Conservation (phyloP, 2,329 filamentous ascomycete species). For the Parascedosporium putredinis region DNA sequence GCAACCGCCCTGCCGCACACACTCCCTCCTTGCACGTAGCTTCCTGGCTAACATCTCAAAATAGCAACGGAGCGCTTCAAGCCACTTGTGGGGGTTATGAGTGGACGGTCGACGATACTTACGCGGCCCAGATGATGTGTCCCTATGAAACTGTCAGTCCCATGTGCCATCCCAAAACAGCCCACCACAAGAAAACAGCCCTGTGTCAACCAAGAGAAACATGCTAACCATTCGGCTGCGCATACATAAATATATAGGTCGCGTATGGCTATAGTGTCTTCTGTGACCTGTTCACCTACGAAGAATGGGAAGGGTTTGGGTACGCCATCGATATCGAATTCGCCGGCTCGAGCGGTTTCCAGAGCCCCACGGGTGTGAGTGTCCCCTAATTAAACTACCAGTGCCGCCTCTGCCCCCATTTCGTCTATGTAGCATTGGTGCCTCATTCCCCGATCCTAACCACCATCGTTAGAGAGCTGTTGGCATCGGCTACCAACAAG, state of each 20-base stretch:
- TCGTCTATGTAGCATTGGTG: too few relatives aligned
- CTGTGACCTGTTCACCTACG: slow-evolving; percentile 63
- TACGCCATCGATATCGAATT: slow-evolving; percentile 62
- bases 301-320: slow-evolving; percentile 63
- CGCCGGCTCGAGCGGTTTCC: slow-evolving; percentile 49
- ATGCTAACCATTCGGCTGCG: too few relatives aligned
- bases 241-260: slow-evolving; percentile 31
- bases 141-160: slow-evolving; percentile 59
- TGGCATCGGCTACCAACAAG: slow-evolving; percentile 65
- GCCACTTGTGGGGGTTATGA: slow-evolving; percentile 43
- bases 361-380: slow-evolving; percentile 50
- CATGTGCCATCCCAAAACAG: too few relatives aligned
- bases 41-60: background rate
- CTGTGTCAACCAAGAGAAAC: too few relatives aligned
- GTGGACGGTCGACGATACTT: slow-evolving; percentile 54
- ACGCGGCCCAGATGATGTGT: slow-evolving; percentile 61
- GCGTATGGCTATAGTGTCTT: slow-evolving; percentile 65
- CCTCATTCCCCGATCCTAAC: too few relatives aligned
- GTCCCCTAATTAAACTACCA: too few relatives aligned
- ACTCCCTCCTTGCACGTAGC: background rate
- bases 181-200: too few relatives aligned
- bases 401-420: too few relatives aligned
- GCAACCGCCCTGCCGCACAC: background rate
- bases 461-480: slow-evolving; percentile 43
- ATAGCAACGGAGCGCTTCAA: slow-evolving; percentile 49